Conservation (phyloP, 805 yeast genomes). For the Middelhovenomyces tepae region DNA sequence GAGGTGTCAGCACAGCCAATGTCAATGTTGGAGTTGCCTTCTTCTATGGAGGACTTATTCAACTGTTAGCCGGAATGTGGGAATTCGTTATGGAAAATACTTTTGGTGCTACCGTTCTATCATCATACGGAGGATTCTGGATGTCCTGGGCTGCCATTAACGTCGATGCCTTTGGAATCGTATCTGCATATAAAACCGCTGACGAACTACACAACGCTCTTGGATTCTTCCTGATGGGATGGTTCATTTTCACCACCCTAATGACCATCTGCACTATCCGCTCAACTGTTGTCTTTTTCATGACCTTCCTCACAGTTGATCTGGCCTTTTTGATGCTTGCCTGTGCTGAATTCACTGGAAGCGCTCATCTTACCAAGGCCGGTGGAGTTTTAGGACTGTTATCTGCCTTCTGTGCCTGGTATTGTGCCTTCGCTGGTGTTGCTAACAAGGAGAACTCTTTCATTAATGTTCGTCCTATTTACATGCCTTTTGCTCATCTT, state of each 20-base stretch:
- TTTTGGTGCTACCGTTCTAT: slow-evolving; percentile 48
- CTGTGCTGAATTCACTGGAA: slow-evolving; percentile 44
- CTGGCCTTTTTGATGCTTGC: slow-evolving; percentile 44
- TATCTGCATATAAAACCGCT: slow-evolving; percentile 37
- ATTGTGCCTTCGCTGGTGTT: slow-evolving; percentile 62
- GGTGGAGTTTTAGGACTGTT: slow-evolving; percentile 61
- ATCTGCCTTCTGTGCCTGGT: slow-evolving; percentile 56
- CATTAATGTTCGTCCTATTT: slow-evolving; percentile 40
- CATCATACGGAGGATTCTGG: slow-evolving; percentile 52
- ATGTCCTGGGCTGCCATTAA: slow-evolving; percentile 49
- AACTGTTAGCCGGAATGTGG: slow-evolving; percentile 58
- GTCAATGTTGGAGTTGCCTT: slow-evolving; percentile 54
- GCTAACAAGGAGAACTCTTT: slow-evolving; percentile 59
- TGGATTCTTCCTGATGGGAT: slow-evolving; percentile 51
- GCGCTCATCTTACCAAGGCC: slow-evolving; percentile 34
- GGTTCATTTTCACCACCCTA: slow-evolving; percentile 53
- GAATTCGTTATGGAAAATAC: slow-evolving; percentile 57
- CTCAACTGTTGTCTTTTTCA: slow-evolving; percentile 56
- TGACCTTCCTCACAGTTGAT: slow-evolving; percentile 43
- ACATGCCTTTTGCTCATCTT: too few relatives aligned
- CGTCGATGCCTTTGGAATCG: slow-evolving; percentile 44
- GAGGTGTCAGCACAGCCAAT: slow-evolving; percentile 46
- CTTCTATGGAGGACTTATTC: slow-evolving; percentile 57
- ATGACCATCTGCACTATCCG: slow-evolving; percentile 46
- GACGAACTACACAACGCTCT: slow-evolving; percentile 39